phyloP scores from a whole-genome alignment of 2,329 filamentous ascomycete genomes.

The Teratosphaeria nubilosa region DNA sequence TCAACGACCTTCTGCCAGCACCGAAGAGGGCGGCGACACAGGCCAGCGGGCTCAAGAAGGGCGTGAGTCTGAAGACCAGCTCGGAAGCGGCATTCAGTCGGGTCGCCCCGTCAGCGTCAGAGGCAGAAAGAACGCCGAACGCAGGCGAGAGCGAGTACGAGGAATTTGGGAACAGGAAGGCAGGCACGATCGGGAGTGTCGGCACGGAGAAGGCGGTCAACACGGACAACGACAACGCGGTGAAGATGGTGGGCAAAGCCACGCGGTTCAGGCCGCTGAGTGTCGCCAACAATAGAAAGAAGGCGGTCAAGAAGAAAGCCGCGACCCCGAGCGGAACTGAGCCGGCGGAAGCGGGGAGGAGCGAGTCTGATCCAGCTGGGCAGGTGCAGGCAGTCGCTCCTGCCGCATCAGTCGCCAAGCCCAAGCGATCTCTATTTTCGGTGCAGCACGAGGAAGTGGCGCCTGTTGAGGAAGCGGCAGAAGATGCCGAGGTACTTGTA shows the following conservation, averaged over 20 bases:
- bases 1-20: constrained; percentile 77
- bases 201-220: neutral
- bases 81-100: constrained; percentile 72
- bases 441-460: constrained; percentile 36
- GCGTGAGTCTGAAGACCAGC: constrained; percentile 71
- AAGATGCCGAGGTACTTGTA: constrained; percentile 16
- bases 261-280: constrained; percentile 86
- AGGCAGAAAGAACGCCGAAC: constrained; percentile 36
- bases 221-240: constrained; percentile 45
- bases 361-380: constrained; percentile 1
- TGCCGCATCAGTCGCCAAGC: constrained; percentile 32
- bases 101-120: constrained; percentile 38
- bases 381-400: neutral
- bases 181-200: neutral
- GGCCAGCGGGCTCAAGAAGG: constrained; percentile 36
- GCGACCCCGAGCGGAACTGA: neutral
- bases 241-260: constrained; percentile 65
- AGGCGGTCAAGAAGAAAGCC: neutral
- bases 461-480: constrained; percentile 10
- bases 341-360: neutral
- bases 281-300: constrained; percentile 61
- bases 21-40: constrained; percentile 51
- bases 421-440: constrained; percentile 62
- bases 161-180: constrained; percentile 4
- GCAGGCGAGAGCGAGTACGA: constrained; percentile 1